phyloP scores from a whole-genome alignment of 305 asterid genomes.

The Petunia hybrid region DNA sequence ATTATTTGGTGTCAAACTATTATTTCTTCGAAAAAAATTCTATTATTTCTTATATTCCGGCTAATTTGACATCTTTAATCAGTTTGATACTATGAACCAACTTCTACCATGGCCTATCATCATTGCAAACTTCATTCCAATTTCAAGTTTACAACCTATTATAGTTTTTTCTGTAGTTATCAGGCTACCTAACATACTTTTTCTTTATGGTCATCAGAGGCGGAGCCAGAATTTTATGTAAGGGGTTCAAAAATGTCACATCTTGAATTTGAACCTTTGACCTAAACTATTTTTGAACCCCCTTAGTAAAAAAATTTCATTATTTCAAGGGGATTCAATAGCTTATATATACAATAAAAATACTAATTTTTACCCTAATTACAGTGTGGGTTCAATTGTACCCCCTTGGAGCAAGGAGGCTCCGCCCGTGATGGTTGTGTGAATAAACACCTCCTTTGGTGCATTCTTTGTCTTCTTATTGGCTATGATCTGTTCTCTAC shows the following conservation, averaged over 20 bases:
- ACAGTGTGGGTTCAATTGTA: too few relatives aligned
- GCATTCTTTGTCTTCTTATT: background rate
- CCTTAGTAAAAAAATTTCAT: too few relatives aligned
- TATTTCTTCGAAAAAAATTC: background rate
- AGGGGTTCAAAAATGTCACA: too few relatives aligned
- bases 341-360: too few relatives aligned
- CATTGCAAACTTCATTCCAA: background rate
- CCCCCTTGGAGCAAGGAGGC: too few relatives aligned
- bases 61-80: background rate
- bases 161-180: conserved; percentile 1
- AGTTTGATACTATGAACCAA: background rate
- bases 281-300: too few relatives aligned
- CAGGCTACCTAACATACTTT: background rate
- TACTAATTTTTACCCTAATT: too few relatives aligned
- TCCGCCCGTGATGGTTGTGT: background rate
- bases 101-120: conserved; percentile 1
- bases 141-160: background rate
- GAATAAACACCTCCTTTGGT: background rate
- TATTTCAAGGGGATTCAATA: too few relatives aligned
- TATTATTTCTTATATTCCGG: background rate
- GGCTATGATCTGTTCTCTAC: conserved; percentile 11
- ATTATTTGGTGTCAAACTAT: conserved; percentile 10
- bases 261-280: too few relatives aligned
- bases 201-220: background rate
- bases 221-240: too few relatives aligned